Evolutionary conservation across 2,329 filamentous ascomycete genomes (phyloP), one percentile per base, ranked within the genome.

Genomic region (Monosporascus cannonballus): DNA sequence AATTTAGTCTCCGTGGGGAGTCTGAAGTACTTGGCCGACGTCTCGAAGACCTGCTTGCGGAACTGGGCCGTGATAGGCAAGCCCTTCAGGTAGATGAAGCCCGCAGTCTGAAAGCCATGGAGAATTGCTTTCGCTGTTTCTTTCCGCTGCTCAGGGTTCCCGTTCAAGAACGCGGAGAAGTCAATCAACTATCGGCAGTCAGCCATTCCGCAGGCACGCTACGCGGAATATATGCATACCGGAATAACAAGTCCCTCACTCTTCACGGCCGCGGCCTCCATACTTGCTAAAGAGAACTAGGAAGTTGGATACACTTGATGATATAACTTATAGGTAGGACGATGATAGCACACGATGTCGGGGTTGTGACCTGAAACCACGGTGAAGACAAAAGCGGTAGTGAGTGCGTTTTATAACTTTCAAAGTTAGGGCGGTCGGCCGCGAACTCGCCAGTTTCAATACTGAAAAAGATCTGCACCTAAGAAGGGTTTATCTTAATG

Each of bases 71-170:
- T 71, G 55, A 96, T 86, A 41, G 87, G 81, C 59, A 93, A 85
- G 69, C 93, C 89, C 61, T 85, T 85, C 39, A 96, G 81, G 71
- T 96, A 96, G 65, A 96, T 81, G 75, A 96, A 96, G 53, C 92
- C 92, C 2, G 91, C 88, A 1, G 81, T 86, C 63, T 91, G 87
- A 74, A 96, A 96, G 42, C 89, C 91, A 50, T 83, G 67, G 14
- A 93, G 83, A 60, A 96, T 85, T 41, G 86, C 82, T 50, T 83
- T 71, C 22, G 90, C 91, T 1, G 88, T 84, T 44, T 78, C 71
- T 49, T 78, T 73, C 61, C 86, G 87, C 59, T 87, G 75, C 9
- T 76, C 63, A 0, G 80, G 73, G 20, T 78, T 76, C 36, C 87
- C 87, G 53, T 77, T 70, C 24, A 89, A 80, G 69, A 92, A 94